Conservation (phyloP, 108 stramenopile species). For the Pseudonitzschia multistriata region DNA sequence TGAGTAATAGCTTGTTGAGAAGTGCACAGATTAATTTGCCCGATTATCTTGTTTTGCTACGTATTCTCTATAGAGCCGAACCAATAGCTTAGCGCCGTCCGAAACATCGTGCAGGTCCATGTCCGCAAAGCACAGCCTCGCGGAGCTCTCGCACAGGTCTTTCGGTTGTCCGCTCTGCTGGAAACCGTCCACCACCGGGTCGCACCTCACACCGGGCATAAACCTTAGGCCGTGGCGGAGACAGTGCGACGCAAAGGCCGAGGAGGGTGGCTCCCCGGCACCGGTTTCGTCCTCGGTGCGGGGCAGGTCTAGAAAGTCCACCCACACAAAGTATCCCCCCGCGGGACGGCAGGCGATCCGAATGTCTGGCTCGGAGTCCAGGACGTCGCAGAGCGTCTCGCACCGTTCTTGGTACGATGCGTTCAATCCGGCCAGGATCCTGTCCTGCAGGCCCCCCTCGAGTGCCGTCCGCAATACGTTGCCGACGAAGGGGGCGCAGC, state of each 20-base stretch:
- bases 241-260: constrained; percentile 44
- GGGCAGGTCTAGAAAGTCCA: constrained; percentile 41
- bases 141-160: constrained; percentile 9
- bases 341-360: constrained; percentile 17
- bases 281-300: constrained; percentile 28
- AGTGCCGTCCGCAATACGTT: constrained; percentile 47
- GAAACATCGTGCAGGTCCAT: constrained; percentile 38
- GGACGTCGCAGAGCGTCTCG: constrained; percentile 30
- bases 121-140: constrained; percentile 70
- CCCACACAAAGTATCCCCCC: constrained; percentile 58
- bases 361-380: constrained; percentile 40
- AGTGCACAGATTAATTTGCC: no score
- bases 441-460: constrained; percentile 37
- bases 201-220: constrained; percentile 50
- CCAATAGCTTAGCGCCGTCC: constrained; percentile 33
- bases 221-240: constrained; percentile 40
- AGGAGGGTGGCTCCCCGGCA: not conserved
- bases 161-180: not conserved
- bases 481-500: constrained; percentile 60
- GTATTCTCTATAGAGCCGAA: constrained; percentile 23
- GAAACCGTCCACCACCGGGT: constrained; percentile 10
- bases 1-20: no score
- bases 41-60: not conserved
- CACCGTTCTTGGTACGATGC: constrained; percentile 43
- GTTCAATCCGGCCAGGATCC: constrained; percentile 42